phyloP scores from a whole-genome alignment of 2,329 filamentous ascomycete species.

The Paecilomyces variotii region DNA sequence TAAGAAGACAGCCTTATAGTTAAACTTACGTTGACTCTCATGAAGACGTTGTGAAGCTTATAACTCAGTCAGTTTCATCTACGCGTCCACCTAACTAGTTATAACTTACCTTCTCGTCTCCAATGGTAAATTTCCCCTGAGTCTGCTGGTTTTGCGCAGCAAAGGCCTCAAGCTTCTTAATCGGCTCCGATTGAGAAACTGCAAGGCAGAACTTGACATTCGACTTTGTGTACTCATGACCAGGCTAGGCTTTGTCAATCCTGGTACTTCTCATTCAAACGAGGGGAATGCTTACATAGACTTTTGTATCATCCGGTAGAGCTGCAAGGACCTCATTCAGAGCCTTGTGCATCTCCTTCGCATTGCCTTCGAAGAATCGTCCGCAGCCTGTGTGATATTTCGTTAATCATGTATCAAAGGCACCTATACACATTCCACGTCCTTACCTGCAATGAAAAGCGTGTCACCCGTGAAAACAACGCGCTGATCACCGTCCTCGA shows the following conservation, averaged over 20 bases:
- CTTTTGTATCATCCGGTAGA: slow-evolving; percentile 81
- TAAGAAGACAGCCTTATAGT: background rate
- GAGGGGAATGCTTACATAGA: slow-evolving; percentile 58
- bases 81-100: slow-evolving; percentile 5
- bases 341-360: slow-evolving; percentile 85
- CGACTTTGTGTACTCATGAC: slow-evolving; percentile 96
- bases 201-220: slow-evolving; percentile 84
- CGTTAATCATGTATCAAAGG: background rate
- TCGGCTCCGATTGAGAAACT: slow-evolving; percentile 64
- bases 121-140: slow-evolving; percentile 93
- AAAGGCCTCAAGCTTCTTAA: slow-evolving; percentile 70
- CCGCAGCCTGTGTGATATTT: slow-evolving; percentile 62
- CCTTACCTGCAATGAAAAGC: slow-evolving; percentile 76
- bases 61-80: background rate
- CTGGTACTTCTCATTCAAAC: background rate
- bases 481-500: slow-evolving; percentile 65
- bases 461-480: slow-evolving; percentile 96
- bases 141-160: slow-evolving; percentile 76
- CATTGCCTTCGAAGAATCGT: slow-evolving; percentile 87
- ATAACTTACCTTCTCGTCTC: slow-evolving; percentile 74
- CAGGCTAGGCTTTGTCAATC: slow-evolving; percentile 53
- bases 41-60: slow-evolving; percentile 91
- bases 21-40: slow-evolving; percentile 68
- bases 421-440: slow-evolving; percentile 12
- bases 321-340: slow-evolving; percentile 75